A percentile compares a stretch with the other conserved stretches of the same genome.
Conservation (phyloP, 2,329 filamentous ascomycete species). For the Botrytis hyacinthi region DNA sequence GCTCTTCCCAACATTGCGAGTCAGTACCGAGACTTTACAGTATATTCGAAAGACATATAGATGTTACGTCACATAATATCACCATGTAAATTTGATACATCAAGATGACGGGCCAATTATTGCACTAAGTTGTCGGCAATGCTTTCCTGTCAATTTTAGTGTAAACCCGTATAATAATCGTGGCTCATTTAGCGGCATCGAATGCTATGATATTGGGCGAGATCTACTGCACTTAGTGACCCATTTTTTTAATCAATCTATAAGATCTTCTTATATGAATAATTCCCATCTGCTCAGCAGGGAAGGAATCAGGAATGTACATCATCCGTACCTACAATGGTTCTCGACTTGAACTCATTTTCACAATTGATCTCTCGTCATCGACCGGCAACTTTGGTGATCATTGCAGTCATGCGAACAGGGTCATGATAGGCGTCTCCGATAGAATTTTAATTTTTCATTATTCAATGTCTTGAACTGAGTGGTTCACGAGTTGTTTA, state of each 20-base stretch:
- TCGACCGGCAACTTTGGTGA: not conserved
- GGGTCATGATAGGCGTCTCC: not conserved
- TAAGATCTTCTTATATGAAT: conserved; percentile 10
- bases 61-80: not conserved
- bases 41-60: not conserved
- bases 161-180: not conserved
- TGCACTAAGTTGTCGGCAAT: not conserved
- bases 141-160: not conserved
- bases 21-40: not conserved
- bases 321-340: not conserved
- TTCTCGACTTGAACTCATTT: not conserved
- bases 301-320: not conserved
- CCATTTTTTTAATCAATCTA: not conserved
- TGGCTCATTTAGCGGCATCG: not conserved
- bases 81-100: not conserved
- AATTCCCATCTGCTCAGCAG: not conserved
- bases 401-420: not conserved
- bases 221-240: not conserved
- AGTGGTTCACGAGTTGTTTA: not conserved
- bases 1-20: not conserved
- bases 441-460: not conserved
- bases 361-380: not conserved
- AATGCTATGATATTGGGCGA: not conserved
- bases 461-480: not conserved
- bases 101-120: not conserved